Evolutionary conservation across 345 rosid genomes (phyloP).

Genomic region (Dipteronia sinensis): DNA sequence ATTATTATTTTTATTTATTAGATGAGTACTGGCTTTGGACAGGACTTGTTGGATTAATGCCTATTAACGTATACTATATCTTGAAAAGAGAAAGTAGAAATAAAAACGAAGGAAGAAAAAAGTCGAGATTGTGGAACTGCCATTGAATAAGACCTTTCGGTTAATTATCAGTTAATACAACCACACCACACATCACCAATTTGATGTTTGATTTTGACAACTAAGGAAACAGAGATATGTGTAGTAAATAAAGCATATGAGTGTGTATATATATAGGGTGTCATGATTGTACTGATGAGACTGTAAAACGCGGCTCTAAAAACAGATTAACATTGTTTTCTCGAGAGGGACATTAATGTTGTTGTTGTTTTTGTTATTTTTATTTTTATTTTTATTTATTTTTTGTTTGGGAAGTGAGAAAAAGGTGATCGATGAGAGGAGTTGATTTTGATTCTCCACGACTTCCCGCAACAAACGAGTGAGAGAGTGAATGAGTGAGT

Average conservation of each 20-base stretch:
- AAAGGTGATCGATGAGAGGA: background rate
- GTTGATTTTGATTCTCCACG: background rate
- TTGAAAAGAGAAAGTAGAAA: slow-evolving; percentile 22
- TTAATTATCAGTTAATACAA: slow-evolving; percentile 38
- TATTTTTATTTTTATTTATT: too few relatives aligned
- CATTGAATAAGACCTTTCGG: slow-evolving; percentile 51
- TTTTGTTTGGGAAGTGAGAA: background rate
- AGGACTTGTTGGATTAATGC: background rate
- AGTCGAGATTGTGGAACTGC: slow-evolving; percentile 51
- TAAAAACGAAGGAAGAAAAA: slow-evolving; percentile 23
- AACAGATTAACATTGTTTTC: slow-evolving; percentile 22
- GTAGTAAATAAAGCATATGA: background rate
- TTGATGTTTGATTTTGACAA: slow-evolving; percentile 41
- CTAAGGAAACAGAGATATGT: slow-evolving; percentile 15
- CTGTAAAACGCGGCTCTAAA: slow-evolving; percentile 48
- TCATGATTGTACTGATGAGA: slow-evolving; percentile 43
- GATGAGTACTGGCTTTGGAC: background rate
- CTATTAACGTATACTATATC: slow-evolving; percentile 15
- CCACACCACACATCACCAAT: slow-evolving; percentile 24
- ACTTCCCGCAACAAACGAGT: slow-evolving; percentile 26
- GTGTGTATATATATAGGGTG: slow-evolving; percentile 18
- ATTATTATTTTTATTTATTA: too few relatives aligned
- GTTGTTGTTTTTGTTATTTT: background rate
- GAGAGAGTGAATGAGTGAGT: slow-evolving; percentile 27
- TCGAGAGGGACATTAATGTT: slow-evolving; percentile 16